Evolutionary conservation across 306 rosid species (phyloP).

Genomic region (Pterocarpus macrocarpus): DNA sequence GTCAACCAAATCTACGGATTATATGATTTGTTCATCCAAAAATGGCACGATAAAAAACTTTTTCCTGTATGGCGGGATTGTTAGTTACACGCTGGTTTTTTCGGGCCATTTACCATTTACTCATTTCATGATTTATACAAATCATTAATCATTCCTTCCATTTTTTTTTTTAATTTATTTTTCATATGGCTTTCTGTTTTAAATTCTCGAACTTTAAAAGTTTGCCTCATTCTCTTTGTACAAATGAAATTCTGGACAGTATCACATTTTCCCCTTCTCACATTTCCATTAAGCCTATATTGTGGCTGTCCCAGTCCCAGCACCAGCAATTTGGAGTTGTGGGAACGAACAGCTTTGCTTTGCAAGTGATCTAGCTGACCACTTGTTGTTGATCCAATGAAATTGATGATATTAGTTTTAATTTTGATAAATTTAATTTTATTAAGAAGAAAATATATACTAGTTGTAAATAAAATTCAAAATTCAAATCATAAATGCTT

Average conservation of each 20-base stretch:
- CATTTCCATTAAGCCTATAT: background rate
- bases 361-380: background rate
- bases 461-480: background rate
- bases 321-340: background rate
- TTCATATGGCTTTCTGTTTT: too few relatives aligned
- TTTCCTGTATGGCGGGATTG: too few relatives aligned
- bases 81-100: too few relatives aligned
- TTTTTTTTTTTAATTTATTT: too few relatives aligned
- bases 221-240: background rate
- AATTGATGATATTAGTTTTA: constrained; percentile 9
- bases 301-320: background rate
- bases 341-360: constrained; percentile 3
- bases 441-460: background rate
- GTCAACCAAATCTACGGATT: too few relatives aligned
- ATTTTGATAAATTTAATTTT: background rate
- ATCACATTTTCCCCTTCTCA: background rate
- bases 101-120: too few relatives aligned
- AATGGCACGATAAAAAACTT: too few relatives aligned
- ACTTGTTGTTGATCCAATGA: background rate
- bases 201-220: background rate
- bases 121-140: too few relatives aligned
- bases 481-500: constrained; percentile 8
- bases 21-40: too few relatives aligned
- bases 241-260: background rate
- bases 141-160: too few relatives aligned